Evolutionary conservation across 2,329 filamentous ascomycete genomes (phyloP), one percentile per base, ranked within the genome.

Genomic region (Penicillium sp.): DNA sequence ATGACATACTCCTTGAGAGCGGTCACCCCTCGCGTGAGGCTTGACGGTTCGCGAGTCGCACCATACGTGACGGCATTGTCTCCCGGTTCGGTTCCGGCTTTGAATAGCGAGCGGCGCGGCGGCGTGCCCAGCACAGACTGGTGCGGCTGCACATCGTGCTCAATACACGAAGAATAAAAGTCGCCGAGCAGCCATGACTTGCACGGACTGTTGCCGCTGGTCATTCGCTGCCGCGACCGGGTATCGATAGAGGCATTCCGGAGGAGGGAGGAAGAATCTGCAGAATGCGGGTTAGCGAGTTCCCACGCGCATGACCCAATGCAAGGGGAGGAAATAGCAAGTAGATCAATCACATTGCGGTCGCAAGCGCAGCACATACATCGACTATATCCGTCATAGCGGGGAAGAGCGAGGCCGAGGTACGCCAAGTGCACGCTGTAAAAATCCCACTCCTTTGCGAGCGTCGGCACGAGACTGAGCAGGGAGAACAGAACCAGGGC

Each of bases 401-500:
- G 56, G 48, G 66, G 64, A 61, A 67, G 70, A 38, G 11, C 35
- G 61, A 67, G 70, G 31, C 67, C 66, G 13, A 71, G 71, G 58
- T 75, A 73, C 26, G 67, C 69, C 11, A 73, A 59, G 51, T 71
- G 71, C n/a, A 70, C 17, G 56, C 67, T 72, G 55, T 73, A 70
- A 11, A 73, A 63, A 53, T 66, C 69, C 70, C 70, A 71, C 49
- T 70, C 66, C 38, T 67, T 73, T 47, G 72, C 70, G 23, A 76
- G 57, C n/a, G 73, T 74, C 48, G 73, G 73, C 44, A 73, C 72
- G 58, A 77, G 59, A 31, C 70, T 76, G 56, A 76, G 66, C 41
- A 77, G 65, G 50, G 71, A 72, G 58, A 76, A 75, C 46, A 75
- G 59, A 57, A 76, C 45, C 58, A 76, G 63, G 53, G 68, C 70